Conservation (phyloP, 139 green algal species). For the Micromonas commoda region DNA sequence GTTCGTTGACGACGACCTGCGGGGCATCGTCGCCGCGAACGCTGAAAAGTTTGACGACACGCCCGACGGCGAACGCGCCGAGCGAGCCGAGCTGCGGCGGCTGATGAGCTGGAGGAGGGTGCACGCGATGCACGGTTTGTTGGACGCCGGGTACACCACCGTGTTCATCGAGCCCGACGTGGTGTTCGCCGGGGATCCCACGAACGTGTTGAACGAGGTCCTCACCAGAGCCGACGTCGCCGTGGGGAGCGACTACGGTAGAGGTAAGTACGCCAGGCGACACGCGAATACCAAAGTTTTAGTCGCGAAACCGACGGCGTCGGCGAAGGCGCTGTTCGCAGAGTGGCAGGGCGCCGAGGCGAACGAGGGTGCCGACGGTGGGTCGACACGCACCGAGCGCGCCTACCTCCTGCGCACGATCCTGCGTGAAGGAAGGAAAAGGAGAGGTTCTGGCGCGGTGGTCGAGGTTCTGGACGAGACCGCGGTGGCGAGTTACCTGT, state of each 20-base stretch:
- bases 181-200: slow-evolving; percentile 1
- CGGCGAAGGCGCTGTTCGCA: slow-evolving; percentile 8
- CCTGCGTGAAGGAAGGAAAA: too few relatives aligned
- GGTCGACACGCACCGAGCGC: too few relatives aligned
- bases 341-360: slow-evolving; percentile 12
- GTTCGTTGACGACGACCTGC: slow-evolving; percentile 9
- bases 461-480: neutral
- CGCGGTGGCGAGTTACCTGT: neutral
- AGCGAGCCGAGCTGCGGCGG: neutral
- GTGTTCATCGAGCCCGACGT: slow-evolving; percentile 18
- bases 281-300: slow-evolving; percentile 2
- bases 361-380: too few relatives aligned
- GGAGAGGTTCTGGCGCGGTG: neutral
- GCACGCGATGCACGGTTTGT: slow-evolving; percentile 11
- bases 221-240: neutral
- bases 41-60: too few relatives aligned
- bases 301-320: neutral
- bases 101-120: slow-evolving; percentile 12
- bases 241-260: neutral
- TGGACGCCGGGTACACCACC: neutral
- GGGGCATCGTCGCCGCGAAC: neutral
- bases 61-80: too few relatives aligned
- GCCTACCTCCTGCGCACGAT: too few relatives aligned
- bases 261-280: neutral
- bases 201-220: slow-evolving; percentile 8